A percentile compares a stretch with the other conserved stretches of the same genome.
These are phyloP conservation scores for Zhuliangozyma parablackwelliae DNA, from an alignment of 1,139 yeast genomes.

Conservation along the genomic window DNA sequence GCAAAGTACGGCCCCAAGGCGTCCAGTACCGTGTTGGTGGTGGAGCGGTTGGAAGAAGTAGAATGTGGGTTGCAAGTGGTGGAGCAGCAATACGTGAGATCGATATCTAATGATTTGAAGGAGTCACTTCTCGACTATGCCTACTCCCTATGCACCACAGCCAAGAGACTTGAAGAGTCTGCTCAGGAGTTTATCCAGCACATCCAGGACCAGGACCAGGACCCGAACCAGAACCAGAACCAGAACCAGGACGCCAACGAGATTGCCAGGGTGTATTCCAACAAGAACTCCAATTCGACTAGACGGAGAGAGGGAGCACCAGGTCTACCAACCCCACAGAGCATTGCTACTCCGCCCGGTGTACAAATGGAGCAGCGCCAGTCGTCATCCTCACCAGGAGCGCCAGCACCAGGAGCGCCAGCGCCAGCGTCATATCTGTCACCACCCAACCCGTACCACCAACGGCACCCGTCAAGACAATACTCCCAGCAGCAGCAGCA, in stretches of 20 bases:
- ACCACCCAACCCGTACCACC: too few relatives aligned
- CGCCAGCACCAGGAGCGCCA: too few relatives aligned
- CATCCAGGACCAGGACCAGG: too few relatives aligned
- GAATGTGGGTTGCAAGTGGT: constrained; percentile 46
- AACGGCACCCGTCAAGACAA: too few relatives aligned
- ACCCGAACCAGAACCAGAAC: too few relatives aligned
- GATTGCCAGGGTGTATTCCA: constrained; percentile 7
- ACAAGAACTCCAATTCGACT: constrained; percentile 9
- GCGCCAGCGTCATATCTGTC: too few relatives aligned
- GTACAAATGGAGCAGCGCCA: too few relatives aligned
- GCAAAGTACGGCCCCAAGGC: constrained; percentile 42
- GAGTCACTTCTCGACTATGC: constrained; percentile 42
- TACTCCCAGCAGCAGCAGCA: too few relatives aligned
- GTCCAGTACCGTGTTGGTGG: constrained; percentile 32
- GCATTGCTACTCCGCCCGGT: too few relatives aligned
- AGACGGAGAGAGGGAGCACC: too few relatives aligned
- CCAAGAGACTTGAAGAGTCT: constrained; percentile 24
- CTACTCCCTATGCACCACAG: constrained; percentile 28
- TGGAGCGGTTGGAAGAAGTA: constrained; percentile 49
- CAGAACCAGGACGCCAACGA: neutral
- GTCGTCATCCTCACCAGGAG: too few relatives aligned
- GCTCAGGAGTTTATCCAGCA: constrained; percentile 24
- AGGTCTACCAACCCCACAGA: too few relatives aligned
- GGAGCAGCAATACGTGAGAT: constrained; percentile 45
- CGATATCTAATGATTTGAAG: constrained; percentile 42